Base-by-base conservation (phyloP, 768 basidiomycete genomes). In the Mrakia hoshinonis region DNA sequence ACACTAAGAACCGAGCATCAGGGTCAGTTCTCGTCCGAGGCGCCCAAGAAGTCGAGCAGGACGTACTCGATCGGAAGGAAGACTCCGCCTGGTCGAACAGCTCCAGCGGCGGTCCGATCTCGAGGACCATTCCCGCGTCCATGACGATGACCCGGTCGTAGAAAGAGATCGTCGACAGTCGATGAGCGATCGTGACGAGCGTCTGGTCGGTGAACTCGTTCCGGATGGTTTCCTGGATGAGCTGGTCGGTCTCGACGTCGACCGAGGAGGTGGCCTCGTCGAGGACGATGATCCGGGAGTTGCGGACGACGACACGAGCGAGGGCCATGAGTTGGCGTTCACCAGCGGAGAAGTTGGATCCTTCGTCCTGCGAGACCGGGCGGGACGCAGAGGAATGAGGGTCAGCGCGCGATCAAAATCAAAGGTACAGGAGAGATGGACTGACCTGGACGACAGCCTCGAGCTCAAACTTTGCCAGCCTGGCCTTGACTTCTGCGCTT, bases 151-250 rank as follows among this genome's bases (percentile, higher is more conserved):
- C 55, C 3, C 64, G 64, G 54, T 54, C 54, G 15, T 43, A 43
- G 43, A 43, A 43, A 20, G 36, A 64, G 36, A 52, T 31, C 18
- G 24, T 26, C 24, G 89, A 89, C 89, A 83, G 89, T 79, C 76
- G 89, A 60, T 88, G 91, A 73, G 90, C 91, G 74, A 94, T 94
- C 79, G 90, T 92, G 18, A 94, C 80, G 67, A 94, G 85, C 0
- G 94, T 96, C 74, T 88, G 86, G 78, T 92, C 87, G 55, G 83
- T 81, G 81, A 96, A 98, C 81, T 95, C 90, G 62, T 83, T 82
- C 1, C 90, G 84, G 73, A 97, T 95, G 6, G 93, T 95, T 74
- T 89, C 85, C 77, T 96, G 93, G 72, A 98, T 92, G 5, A n/a
- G 29, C 9, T 58, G 36, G 52, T 73, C 72, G 20, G 72, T 73